These are phyloP conservation scores for Cichorium intybus DNA, from an alignment of 140 eudicot genomes.

Conservation along the genomic window DNA sequence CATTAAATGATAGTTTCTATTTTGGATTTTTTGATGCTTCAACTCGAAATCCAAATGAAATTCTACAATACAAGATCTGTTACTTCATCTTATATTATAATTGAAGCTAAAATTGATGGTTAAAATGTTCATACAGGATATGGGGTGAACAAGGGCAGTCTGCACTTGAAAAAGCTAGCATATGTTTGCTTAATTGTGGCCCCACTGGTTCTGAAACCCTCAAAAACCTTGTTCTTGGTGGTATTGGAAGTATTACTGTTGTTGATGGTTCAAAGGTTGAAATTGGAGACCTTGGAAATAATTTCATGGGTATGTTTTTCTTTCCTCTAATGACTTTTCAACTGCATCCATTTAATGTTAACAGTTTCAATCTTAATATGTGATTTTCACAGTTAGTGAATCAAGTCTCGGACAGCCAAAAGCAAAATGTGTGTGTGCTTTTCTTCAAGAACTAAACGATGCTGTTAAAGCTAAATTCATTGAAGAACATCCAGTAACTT, in stretches of 20 bases:
- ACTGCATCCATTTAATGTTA: background rate
- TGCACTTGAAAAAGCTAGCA: slow-evolving; percentile 92
- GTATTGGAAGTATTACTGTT: slow-evolving; percentile 89
- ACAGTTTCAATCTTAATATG: background rate
- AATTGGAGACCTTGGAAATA: slow-evolving; percentile 89
- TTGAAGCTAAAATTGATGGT: background rate
- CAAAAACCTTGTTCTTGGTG: slow-evolving; percentile 95
- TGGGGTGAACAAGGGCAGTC: slow-evolving; percentile 99
- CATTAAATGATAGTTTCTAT: too few species aligned
- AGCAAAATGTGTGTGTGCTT: slow-evolving; percentile 87
- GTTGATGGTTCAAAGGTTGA: slow-evolving; percentile 94
- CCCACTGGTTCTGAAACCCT: slow-evolving; percentile 96
- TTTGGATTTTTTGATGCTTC: background rate
- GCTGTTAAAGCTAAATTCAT: slow-evolving; percentile 90
- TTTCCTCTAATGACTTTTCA: background rate
- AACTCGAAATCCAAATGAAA: too few species aligned
- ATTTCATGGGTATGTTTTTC: slow-evolving; percentile 68
- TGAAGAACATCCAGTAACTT: slow-evolving; percentile 76
- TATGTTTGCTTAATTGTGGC: slow-evolving; percentile 94
- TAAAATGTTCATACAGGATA: slow-evolving; percentile 47
- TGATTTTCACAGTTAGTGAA: slow-evolving; percentile 60
- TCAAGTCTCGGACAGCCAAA: slow-evolving; percentile 82
- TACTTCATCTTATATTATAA: background rate
- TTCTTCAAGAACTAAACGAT: slow-evolving; percentile 90
- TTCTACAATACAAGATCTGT: too few species aligned